phyloP scores from a whole-genome alignment of 164 flowering plant species.

The Saururus chinensis region DNA sequence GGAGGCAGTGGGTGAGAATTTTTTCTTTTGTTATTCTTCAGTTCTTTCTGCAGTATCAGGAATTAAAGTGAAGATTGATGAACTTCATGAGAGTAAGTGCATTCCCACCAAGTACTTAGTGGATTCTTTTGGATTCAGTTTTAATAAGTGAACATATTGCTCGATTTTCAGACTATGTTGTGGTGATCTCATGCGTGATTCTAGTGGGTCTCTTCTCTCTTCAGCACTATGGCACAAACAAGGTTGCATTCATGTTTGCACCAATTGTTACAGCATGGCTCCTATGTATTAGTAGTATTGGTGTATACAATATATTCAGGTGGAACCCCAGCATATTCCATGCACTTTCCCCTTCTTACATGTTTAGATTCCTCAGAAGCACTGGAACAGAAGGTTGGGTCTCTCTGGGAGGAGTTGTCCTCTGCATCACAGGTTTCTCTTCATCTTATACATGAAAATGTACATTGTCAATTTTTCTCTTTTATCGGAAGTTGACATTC shows the following conservation, averaged over 20 bases:
- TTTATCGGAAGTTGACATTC: background rate
- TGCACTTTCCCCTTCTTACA: conserved; percentile 65
- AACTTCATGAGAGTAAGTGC: conserved; percentile 50
- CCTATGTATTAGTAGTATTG: conserved; percentile 46
- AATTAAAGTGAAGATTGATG: conserved; percentile 26
- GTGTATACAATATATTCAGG: conserved; percentile 50
- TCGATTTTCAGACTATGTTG: conserved; percentile 35
- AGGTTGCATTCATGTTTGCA: conserved; percentile 66
- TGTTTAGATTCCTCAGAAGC: conserved; percentile 40
- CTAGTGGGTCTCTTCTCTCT: conserved; percentile 57
- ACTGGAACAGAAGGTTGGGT: conserved; percentile 63
- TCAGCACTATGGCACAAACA: conserved; percentile 61
- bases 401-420: conserved; percentile 67
- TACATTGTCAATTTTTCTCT: background rate
- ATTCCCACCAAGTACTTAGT: background rate
- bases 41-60: conserved; percentile 78
- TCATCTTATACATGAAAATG: background rate
- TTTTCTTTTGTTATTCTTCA: conserved; percentile 12
- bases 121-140: background rate
- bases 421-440: conserved; percentile 55
- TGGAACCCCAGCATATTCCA: conserved; percentile 52
- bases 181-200: conserved; percentile 42
- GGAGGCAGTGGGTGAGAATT: background rate
- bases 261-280: conserved; percentile 66
- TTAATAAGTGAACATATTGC: background rate